Conservation (phyloP, 495 filamentous ascomycete species). For the Pyronema omphalodes region DNA sequence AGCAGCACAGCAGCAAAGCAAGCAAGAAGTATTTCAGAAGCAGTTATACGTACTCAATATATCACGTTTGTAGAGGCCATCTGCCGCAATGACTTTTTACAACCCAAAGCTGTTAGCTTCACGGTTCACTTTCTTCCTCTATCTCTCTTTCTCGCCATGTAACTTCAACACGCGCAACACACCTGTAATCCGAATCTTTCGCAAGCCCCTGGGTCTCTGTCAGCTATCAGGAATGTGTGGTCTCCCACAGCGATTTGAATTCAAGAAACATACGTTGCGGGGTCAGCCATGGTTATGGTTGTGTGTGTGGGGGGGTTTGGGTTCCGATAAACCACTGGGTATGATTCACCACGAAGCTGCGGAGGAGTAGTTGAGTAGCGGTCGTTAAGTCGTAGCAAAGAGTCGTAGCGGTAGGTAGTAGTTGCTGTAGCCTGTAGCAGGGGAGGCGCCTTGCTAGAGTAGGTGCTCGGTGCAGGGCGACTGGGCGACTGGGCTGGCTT, state of each 20-base stretch:
- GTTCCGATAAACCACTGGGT: not conserved
- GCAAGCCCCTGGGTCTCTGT: conserved; percentile 27
- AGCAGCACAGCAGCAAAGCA: no score
- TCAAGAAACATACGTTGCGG: conserved; percentile 1
- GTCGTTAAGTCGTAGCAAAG: not conserved
- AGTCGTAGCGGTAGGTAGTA: not conserved
- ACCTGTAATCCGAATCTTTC: conserved; percentile 50
- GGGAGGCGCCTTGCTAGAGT: not conserved
- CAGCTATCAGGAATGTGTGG: not conserved
- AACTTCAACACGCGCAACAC: conserved; percentile 9
- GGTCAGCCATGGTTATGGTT: conserved; percentile 2
- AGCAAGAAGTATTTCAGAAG: not conserved
- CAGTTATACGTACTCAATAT: conserved; percentile 61
- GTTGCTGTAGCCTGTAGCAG: not conserved
- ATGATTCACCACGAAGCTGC: not conserved
- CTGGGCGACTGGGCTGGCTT: not conserved
- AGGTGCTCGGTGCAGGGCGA: not conserved
- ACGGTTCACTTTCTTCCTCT: not conserved
- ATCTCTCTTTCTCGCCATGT: not conserved
- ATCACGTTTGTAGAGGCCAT: conserved; percentile 97
- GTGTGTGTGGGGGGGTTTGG: not conserved
- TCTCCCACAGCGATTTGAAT: not conserved
- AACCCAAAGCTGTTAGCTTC: conserved; percentile 1
- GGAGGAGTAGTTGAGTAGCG: not conserved
- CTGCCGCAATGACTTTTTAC: conserved; percentile 80